Evolutionary conservation across 352 stramenopile genomes (phyloP), one percentile per base, ranked within the genome.

Genomic region (Plasmopara muralis): DNA sequence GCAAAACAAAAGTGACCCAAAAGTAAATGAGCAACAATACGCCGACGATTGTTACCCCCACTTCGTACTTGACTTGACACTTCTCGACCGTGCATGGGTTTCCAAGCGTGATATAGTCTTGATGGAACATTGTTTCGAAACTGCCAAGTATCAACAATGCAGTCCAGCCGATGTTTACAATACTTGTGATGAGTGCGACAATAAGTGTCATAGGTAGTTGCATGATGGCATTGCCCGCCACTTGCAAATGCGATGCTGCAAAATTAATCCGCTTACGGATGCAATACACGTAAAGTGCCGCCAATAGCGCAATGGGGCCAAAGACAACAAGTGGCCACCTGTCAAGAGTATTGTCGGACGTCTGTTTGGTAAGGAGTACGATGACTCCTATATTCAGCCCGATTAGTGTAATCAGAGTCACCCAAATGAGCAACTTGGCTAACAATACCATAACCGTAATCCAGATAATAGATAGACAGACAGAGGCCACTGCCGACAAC

Each of bases 1-100:
- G 72, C 50, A 93, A 54, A 37, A 97, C 83, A 37, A 85, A 83
- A 5, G 65, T 79, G 34, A 77, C 84, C 93, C 93, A 98, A 67
- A 95, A 97, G 66, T 95, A 97, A 39, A 89, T 84, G n/a, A 98
- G 40, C 39, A 97, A 59, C 65, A 98, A 88, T 16, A 76, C 62
- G 55, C 96, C 74, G 9, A 76, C 77, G n/a, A 91, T 25, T 33
- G 87, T 70, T 0, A 72, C 61, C 8, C 72, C 74, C 0, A 56
- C 66, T 28, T 69, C 53, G 55, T 74, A 68, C 40, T 73, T 60
- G 29, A 87, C 49, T 6, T 77, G 62, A 57, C 83, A 90, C 15
- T 60, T 63, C 8, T 75, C 47, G 1, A 46, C 58, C 15, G 70
- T 79, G 59, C 82, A 90, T 28, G 58, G 39, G 49, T 66, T 59